Evolutionary conservation across 2,329 filamentous ascomycete genomes (phyloP).

Genomic region (Aspergillus niger): DNA sequence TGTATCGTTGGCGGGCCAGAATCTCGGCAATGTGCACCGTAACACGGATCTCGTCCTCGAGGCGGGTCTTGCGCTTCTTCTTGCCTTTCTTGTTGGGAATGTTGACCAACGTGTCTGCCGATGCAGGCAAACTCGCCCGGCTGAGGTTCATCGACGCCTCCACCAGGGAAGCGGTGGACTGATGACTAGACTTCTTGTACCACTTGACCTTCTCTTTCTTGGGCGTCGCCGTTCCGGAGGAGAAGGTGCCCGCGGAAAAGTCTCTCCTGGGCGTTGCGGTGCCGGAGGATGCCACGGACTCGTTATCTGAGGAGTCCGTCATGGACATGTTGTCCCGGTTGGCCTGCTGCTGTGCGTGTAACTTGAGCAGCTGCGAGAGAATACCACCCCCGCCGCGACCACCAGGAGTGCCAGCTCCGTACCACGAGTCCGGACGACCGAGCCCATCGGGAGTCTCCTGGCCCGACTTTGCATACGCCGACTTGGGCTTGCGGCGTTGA

Average conservation of each 20-base stretch:
- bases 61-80: slow-evolving; percentile 29
- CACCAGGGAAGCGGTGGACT: slow-evolving; percentile 42
- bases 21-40: slow-evolving; percentile 67
- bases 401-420: slow-evolving; percentile 8
- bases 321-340: slow-evolving; percentile 31
- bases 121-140: slow-evolving; percentile 32
- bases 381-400: slow-evolving; percentile 55
- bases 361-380: slow-evolving; percentile 69
- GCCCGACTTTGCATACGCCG: slow-evolving; percentile 37
- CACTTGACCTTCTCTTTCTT: slow-evolving; percentile 45
- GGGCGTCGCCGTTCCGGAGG: slow-evolving; percentile 36
- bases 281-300: slow-evolving; percentile 32
- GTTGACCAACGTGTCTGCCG: slow-evolving; percentile 26
- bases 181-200: slow-evolving; percentile 44
- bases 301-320: slow-evolving; percentile 36
- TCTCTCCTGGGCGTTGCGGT: slow-evolving; percentile 25
- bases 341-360: slow-evolving; percentile 59
- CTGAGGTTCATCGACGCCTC: slow-evolving; percentile 43
- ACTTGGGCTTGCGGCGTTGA: slow-evolving; percentile 31
- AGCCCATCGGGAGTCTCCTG: slow-evolving; percentile 34
- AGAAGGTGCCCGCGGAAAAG: slow-evolving; percentile 28
- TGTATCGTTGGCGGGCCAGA: slow-evolving; percentile 76
- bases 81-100: slow-evolving; percentile 23
- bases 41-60: slow-evolving; percentile 56
- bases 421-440: slow-evolving; percentile 7